phyloP scores from a whole-genome alignment of 2,329 filamentous ascomycete genomes.

The Clarireedia sp. region DNA sequence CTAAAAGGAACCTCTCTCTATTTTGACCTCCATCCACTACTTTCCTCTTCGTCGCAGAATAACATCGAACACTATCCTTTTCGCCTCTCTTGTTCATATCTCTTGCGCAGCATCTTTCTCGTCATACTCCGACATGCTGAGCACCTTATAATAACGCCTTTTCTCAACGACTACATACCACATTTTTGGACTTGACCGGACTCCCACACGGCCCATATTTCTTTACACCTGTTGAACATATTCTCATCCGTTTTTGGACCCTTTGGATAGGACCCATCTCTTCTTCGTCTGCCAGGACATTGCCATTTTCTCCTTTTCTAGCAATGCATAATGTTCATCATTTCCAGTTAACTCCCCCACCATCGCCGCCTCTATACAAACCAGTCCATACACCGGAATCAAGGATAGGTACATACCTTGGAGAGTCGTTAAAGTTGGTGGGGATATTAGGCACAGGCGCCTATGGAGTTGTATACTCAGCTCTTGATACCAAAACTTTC shows the following conservation, averaged over 20 bases:
- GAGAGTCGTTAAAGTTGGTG: slow-evolving; percentile 61
- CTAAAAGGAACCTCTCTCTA: not conserved
- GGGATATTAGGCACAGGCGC: slow-evolving; percentile 86
- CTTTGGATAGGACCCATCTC: slow-evolving; percentile 4
- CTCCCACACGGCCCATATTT: not conserved
- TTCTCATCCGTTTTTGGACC: slow-evolving; percentile 4
- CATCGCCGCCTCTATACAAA: slow-evolving; percentile 7
- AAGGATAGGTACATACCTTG: slow-evolving; percentile 74
- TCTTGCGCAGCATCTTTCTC: not conserved
- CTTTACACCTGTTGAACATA: slow-evolving; percentile 4
- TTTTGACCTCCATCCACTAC: not conserved
- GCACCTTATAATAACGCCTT: not conserved
- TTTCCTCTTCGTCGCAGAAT: not conserved
- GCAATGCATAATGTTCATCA: slow-evolving; percentile 7
- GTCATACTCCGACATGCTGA: not conserved
- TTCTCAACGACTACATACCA: too few species aligned
- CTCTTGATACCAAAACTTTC: slow-evolving; percentile 64
- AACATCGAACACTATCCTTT: not conserved
- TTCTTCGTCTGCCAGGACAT: not conserved
- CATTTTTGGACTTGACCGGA: not conserved
- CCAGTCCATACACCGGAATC: slow-evolving; percentile 58
- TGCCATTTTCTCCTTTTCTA: slow-evolving; percentile 3
- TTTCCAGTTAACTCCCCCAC: slow-evolving; percentile 17
- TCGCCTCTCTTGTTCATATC: not conserved
- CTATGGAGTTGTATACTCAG: slow-evolving; percentile 92